A percentile compares a stretch with the other conserved stretches of the same genome.
phyloP scores from a whole-genome alignment of 139 green algal species.

The Chlorella vulgaris region DNA sequence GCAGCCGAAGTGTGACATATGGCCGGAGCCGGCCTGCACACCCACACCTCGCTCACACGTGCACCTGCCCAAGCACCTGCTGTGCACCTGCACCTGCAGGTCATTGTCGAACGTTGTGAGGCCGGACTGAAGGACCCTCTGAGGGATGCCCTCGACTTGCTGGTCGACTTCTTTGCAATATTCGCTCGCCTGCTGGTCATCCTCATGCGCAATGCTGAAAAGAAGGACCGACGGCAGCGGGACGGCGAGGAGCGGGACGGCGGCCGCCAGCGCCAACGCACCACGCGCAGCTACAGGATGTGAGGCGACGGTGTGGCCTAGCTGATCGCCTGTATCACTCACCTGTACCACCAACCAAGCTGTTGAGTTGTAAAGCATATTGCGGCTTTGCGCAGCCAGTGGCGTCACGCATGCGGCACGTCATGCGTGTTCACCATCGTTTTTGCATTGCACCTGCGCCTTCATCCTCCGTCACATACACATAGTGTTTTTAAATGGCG shows the following conservation, averaged over 20 bases:
- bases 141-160: slow-evolving; percentile 54
- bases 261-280: background rate
- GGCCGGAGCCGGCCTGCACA: too few species aligned
- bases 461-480: too few species aligned
- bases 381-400: background rate
- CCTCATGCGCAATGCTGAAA: slow-evolving; percentile 63
- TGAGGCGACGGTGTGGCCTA: background rate
- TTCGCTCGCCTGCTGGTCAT: slow-evolving; percentile 76
- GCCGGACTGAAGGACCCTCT: slow-evolving; percentile 39
- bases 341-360: too few species aligned
- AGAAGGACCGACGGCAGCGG: slow-evolving; percentile 36
- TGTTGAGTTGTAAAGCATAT: too few species aligned
- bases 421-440: too few species aligned
- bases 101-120: slow-evolving; percentile 63
- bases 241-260: background rate
- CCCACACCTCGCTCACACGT: too few species aligned
- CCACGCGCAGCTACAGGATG: slow-evolving; percentile 2
- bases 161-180: slow-evolving; percentile 66
- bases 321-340: too few species aligned
- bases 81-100: background rate
- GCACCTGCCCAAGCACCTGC: too few species aligned
- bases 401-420: too few species aligned
- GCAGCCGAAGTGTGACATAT: too few species aligned
- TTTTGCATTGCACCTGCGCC: too few species aligned
- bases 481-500: too few species aligned